Conservation (phyloP, 2,329 filamentous ascomycete species). For the Claviceps sp. region DNA sequence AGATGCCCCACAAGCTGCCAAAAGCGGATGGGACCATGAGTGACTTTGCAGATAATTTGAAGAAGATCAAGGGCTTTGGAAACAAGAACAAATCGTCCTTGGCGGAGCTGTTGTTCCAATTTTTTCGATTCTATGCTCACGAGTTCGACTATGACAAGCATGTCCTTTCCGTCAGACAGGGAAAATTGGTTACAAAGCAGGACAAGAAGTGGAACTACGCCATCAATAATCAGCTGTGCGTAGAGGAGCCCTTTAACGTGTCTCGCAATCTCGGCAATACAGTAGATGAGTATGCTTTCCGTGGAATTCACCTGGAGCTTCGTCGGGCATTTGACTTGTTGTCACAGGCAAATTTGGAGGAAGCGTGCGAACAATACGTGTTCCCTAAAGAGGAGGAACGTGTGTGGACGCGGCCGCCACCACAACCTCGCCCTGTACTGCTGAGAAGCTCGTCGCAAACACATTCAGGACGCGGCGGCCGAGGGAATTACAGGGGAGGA, state of each 20-base stretch:
- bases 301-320: slow-evolving; percentile 79
- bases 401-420: slow-evolving; percentile 43
- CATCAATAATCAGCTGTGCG: slow-evolving; percentile 73
- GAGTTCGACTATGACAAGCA: slow-evolving; percentile 80
- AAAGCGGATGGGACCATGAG: slow-evolving; percentile 53
- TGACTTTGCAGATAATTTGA: slow-evolving; percentile 77
- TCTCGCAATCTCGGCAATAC: slow-evolving; percentile 88
- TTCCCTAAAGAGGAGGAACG: slow-evolving; percentile 73
- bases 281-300: slow-evolving; percentile 87
- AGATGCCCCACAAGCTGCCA: slow-evolving; percentile 35
- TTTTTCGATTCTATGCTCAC: slow-evolving; percentile 89
- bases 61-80: slow-evolving; percentile 61
- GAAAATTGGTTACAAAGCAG: slow-evolving; percentile 62
- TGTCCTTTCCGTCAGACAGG: slow-evolving; percentile 74
- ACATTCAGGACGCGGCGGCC: slow-evolving; percentile 33
- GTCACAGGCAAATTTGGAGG: slow-evolving; percentile 61
- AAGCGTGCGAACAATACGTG: slow-evolving; percentile 77
- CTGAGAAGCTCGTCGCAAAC: slow-evolving; percentile 49
- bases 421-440: slow-evolving; percentile 41
- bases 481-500: slow-evolving; percentile 34
- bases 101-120: slow-evolving; percentile 82
- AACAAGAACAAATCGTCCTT: slow-evolving; percentile 67
- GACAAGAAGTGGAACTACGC: slow-evolving; percentile 80
- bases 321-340: slow-evolving; percentile 77
- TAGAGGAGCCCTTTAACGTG: slow-evolving; percentile 93